Evolutionary conservation across 495 filamentous ascomycete genomes (phyloP).

Genomic region (Hypoxylon perforatum): DNA sequence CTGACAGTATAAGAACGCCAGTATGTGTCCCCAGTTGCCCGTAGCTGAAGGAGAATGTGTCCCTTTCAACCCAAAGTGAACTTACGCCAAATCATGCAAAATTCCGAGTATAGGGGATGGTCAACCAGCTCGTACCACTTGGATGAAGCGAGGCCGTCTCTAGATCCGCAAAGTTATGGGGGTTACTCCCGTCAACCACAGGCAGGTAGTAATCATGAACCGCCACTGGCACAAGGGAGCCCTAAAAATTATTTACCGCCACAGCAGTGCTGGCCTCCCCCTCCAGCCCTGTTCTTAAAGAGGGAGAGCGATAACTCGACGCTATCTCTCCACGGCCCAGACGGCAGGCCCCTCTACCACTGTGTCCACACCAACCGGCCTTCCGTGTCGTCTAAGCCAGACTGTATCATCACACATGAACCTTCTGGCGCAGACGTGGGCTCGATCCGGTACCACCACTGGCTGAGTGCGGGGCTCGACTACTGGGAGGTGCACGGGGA

Average conservation of each 20-base stretch:
- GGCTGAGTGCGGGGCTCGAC: not conserved
- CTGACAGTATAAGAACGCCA: too few relatives aligned
- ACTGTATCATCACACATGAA: not conserved
- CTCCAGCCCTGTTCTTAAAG: not conserved
- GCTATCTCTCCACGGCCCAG: not conserved
- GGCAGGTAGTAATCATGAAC: too few relatives aligned
- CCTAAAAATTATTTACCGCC: not conserved
- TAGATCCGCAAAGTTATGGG: too few relatives aligned
- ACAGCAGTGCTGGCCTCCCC: not conserved
- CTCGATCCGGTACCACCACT: constrained; percentile 11
- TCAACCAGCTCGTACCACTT: too few relatives aligned
- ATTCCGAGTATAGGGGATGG: too few relatives aligned
- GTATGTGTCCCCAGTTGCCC: too few relatives aligned
- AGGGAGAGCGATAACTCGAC: not conserved
- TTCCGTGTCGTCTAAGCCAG: constrained; percentile 5
- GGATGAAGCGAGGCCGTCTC: too few relatives aligned
- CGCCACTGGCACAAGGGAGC: too few relatives aligned
- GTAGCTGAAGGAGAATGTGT: too few relatives aligned
- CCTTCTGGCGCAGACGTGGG: not conserved
- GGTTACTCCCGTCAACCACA: too few relatives aligned
- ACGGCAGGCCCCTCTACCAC: constrained; percentile 6
- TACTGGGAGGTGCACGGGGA: constrained; percentile 8
- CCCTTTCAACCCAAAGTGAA: too few relatives aligned
- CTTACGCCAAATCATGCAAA: too few relatives aligned
- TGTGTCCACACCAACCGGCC: constrained; percentile 3